Conservation (phyloP, 2,329 filamentous ascomycete genomes). For the Ophiobolus disseminans region DNA sequence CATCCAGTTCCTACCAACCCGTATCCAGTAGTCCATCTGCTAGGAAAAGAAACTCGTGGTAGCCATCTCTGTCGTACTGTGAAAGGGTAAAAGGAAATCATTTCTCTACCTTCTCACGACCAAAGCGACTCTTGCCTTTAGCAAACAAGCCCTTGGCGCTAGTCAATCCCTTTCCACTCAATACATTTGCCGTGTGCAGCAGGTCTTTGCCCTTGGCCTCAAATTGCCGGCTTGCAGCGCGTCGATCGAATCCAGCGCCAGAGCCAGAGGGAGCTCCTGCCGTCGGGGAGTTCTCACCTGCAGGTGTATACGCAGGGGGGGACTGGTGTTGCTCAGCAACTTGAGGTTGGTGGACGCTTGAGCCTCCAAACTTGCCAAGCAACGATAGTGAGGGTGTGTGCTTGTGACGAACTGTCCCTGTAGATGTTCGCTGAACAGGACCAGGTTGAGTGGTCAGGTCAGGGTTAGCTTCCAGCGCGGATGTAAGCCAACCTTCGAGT, state of each 20-base stretch:
- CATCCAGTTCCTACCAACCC: conserved; percentile 17
- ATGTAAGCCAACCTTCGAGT: conserved; percentile 66
- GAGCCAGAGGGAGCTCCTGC: conserved; percentile 24
- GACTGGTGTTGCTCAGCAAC: conserved; percentile 29
- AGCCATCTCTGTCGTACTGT: conserved; percentile 16
- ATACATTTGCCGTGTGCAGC: conserved; percentile 78
- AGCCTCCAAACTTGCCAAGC: conserved; percentile 44
- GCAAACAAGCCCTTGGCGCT: conserved; percentile 90
- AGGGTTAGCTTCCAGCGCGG: conserved; percentile 58
- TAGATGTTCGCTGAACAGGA: conserved; percentile 30
- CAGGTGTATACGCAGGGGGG: conserved; percentile 37
- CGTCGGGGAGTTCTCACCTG: conserved; percentile 29
- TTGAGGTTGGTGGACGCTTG: conserved; percentile 23
- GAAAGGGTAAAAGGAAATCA: conserved; percentile 58
- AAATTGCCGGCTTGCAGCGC: conserved; percentile 53
- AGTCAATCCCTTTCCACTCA: conserved; percentile 73
- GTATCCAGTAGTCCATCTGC: conserved; percentile 19
- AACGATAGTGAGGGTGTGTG: conserved; percentile 45
- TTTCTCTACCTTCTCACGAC: conserved; percentile 84
- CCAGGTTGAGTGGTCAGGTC: conserved; percentile 54
- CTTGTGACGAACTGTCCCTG: conserved; percentile 44
- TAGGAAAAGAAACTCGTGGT: conserved; percentile 14
- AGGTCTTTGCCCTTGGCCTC: conserved; percentile 88
- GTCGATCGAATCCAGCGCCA: conserved; percentile 28
- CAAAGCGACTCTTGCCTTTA: conserved; percentile 86